Percentiles rank a stretch among this genome's conserved stretches.
These are phyloP conservation scores for Termitomyces heimii DNA, from an alignment of 768 basidiomycete species.

Conservation along the genomic window DNA sequence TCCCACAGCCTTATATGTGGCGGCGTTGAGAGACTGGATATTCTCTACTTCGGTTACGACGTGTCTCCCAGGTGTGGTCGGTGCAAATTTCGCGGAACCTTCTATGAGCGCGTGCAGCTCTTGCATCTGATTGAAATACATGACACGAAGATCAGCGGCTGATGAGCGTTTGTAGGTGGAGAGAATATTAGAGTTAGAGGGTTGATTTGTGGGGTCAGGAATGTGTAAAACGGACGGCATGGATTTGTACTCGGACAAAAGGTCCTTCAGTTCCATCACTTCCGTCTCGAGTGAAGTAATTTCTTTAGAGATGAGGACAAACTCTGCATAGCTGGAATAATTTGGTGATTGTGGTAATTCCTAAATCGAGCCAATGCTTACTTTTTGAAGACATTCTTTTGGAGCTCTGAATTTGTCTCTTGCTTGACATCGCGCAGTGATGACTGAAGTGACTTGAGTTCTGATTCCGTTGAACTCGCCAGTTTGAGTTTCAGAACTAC, in stretches of 20 bases:
- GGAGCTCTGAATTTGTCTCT: constrained; percentile 73
- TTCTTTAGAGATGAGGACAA: constrained; percentile 95
- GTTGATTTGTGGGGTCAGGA: constrained; percentile 68
- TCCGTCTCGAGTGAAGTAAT: constrained; percentile 95
- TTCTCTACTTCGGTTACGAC: constrained; percentile 82
- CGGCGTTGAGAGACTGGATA: constrained; percentile 81
- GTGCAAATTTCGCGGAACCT: constrained; percentile 92
- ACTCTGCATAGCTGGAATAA: constrained; percentile 81
- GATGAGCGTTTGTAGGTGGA: constrained; percentile 71
- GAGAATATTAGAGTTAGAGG: constrained; percentile 33
- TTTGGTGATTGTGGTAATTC: background rate
- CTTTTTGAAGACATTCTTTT: constrained; percentile 95
- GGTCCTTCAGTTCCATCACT: constrained; percentile 94
- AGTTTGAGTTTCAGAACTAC: constrained; percentile 77
- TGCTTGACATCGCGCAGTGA: constrained; percentile 66
- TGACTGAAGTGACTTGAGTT: constrained; percentile 70
- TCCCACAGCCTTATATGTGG: constrained; percentile 90
- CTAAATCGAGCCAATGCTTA: constrained; percentile 20
- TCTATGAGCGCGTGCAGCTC: constrained; percentile 85
- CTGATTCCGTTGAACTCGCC: constrained; percentile 85
- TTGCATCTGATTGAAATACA: constrained; percentile 95
- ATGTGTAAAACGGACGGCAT: constrained; percentile 93
- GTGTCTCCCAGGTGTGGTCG: constrained; percentile 86
- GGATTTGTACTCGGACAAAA: constrained; percentile 90
- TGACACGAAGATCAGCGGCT: constrained; percentile 88